Conservation (phyloP, 495 filamentous ascomycete genomes). For the Glarea lozoyensis region DNA sequence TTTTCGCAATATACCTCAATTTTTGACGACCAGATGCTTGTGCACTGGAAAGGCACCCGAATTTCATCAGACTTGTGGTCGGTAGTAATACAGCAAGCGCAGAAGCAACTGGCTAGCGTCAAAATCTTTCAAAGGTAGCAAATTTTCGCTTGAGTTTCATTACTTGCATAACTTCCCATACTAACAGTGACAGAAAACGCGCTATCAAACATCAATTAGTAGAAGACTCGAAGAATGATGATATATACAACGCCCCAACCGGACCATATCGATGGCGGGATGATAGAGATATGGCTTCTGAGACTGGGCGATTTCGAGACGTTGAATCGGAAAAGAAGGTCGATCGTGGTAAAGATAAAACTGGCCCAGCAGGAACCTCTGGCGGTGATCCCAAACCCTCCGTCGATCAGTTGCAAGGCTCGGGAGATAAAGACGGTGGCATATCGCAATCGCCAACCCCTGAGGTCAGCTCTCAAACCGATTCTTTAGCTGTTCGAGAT, state of each 20-base stretch:
- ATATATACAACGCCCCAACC: background rate
- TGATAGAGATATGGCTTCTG: background rate
- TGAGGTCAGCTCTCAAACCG: constrained; percentile 9
- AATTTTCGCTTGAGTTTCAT: background rate
- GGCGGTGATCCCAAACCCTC: background rate
- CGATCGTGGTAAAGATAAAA: background rate
- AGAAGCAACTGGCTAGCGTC: constrained; percentile 3
- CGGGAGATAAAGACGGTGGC: background rate
- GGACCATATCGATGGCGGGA: background rate
- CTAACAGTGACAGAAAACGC: background rate
- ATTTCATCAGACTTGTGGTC: constrained; percentile 23
- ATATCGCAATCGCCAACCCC: background rate
- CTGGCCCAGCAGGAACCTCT: background rate
- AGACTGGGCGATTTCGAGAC: background rate
- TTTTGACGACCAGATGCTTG: constrained; percentile 20
- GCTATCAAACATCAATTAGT: background rate
- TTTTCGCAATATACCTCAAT: constrained; percentile 16
- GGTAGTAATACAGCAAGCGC: constrained; percentile 17
- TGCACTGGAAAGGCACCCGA: constrained; percentile 14
- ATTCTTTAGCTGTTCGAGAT: background rate
- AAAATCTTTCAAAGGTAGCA: background rate
- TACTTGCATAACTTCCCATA: background rate
- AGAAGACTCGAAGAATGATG: background rate
- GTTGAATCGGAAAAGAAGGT: background rate
- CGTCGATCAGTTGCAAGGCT: background rate